Percentiles rank a stretch among this genome's conserved stretches.
These are phyloP conservation scores for Thelephora aurantiotincta DNA, from an alignment of 768 basidiomycete species.

Conservation along the genomic window DNA sequence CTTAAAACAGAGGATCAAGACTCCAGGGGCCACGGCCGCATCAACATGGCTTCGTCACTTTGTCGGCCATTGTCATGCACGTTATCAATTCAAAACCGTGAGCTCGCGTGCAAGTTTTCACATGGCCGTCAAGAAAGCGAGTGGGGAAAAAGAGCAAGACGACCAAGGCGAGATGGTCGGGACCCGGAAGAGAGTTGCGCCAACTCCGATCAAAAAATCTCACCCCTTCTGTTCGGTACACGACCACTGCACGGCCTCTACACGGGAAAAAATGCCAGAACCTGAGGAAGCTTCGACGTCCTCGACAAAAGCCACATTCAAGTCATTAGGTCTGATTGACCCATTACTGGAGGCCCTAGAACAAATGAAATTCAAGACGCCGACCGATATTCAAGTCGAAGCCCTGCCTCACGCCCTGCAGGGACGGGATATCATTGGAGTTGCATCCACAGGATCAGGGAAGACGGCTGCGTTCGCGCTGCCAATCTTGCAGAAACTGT, in stretches of 20 bases:
- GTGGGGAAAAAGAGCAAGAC: too few relatives aligned
- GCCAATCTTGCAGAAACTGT: conserved; percentile 90
- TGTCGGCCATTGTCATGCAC: too few relatives aligned
- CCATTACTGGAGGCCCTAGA: conserved; percentile 79
- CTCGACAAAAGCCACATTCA: conserved; percentile 41
- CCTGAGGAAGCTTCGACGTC: conserved; percentile 49
- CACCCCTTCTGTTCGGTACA: background rate
- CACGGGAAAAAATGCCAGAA: conserved; percentile 32
- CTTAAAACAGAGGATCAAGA: too few relatives aligned
- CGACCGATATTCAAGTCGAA: conserved; percentile 84
- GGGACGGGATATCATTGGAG: conserved; percentile 92
- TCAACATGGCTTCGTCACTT: too few relatives aligned
- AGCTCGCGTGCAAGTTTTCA: too few relatives aligned
- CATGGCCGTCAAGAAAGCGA: too few relatives aligned
- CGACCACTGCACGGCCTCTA: background rate
- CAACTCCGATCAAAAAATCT: background rate
- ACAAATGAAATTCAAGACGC: conserved; percentile 67
- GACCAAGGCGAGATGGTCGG: too few relatives aligned
- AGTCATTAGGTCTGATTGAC: conserved; percentile 75
- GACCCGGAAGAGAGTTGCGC: too few relatives aligned
- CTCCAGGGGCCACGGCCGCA: too few relatives aligned
- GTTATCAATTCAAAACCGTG: too few relatives aligned
- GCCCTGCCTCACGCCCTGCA: conserved; percentile 77
- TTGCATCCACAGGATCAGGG: conserved; percentile 95
- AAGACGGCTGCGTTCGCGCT: conserved; percentile 97